A percentile compares a stretch with the other conserved stretches of the same genome.
Conservation (phyloP, 1,284 basidiomycete genomes). For the Pseudozyma sp. region DNA sequence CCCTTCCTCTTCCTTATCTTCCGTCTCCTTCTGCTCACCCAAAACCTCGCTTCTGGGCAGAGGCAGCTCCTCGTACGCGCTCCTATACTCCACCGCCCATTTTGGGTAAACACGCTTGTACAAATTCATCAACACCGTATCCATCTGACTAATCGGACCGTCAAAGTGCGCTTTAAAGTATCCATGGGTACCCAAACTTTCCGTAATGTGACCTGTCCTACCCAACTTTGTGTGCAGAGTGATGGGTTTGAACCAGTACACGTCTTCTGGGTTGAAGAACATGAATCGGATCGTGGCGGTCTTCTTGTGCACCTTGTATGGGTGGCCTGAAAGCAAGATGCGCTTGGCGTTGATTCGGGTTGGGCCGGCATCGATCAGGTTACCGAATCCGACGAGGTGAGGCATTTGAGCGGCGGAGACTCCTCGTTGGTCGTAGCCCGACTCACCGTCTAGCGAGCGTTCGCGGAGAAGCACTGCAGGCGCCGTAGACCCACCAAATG, state of each 20-base stretch:
- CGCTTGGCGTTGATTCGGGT: conserved; percentile 92
- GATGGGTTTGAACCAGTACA: conserved; percentile 92
- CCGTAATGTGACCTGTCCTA: conserved; percentile 86
- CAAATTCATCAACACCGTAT: conserved; percentile 58
- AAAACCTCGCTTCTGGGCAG: conserved; percentile 33
- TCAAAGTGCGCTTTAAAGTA: conserved; percentile 97
- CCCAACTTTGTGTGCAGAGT: conserved; percentile 94
- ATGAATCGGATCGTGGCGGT: conserved; percentile 97
- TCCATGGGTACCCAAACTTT: conserved; percentile 95
- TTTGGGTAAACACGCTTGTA: conserved; percentile 82
- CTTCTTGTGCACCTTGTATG: conserved; percentile 97
- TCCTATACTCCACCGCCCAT: conserved; percentile 72
- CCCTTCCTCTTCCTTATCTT: background rate
- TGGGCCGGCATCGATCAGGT: conserved; percentile 82
- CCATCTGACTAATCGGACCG: conserved; percentile 94
- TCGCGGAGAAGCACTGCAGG: conserved; percentile 59
- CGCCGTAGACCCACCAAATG: conserved; percentile 77
- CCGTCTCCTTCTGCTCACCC: background rate
- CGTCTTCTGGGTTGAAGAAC: conserved; percentile 96
- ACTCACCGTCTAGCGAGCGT: conserved; percentile 49
- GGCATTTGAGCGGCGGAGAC: conserved; percentile 64
- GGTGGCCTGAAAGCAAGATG: conserved; percentile 92
- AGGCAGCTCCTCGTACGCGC: conserved; percentile 31
- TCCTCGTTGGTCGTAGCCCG: conserved; percentile 64
- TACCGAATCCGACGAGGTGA: conserved; percentile 89